Evolutionary conservation across 768 basidiomycete species (phyloP), one percentile per base, ranked within the genome.

Genomic region (Roridomyces roridus): DNA sequence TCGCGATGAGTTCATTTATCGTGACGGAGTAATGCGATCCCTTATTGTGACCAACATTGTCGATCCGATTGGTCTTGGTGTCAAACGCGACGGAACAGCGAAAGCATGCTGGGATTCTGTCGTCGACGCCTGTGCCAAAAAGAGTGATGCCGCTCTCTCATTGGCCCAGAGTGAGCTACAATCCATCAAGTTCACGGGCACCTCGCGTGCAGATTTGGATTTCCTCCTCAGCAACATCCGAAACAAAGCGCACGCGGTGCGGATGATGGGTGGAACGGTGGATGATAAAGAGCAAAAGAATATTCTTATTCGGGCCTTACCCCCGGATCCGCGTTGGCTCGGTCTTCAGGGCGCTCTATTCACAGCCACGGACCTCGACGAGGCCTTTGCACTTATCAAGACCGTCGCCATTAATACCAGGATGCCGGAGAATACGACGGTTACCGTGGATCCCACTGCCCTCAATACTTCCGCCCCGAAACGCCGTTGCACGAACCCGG

Each of bases 61-160:
- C 6, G 55, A 57, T 17, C 48, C 55, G 0, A 57, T 57, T 20
- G 55, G 55, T 1, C 28, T 57, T 4, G 55, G 48, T 9, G 24
- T 57, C 31, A 51, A 57, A 17, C 48, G 48, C 7, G 43, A 50
- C 15, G 55, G 55, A 0, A 56, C 46, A 1, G 55, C 46, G 15
- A 43, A 39, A 23, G 47, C 41, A n/a, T 48, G 46, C 12, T 57
- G 55, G 55, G 35, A 41, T 15, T 57, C 55, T 3, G 41, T 57
- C 15, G 20, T 20, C 1, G 50, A n/a, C n/a, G n/a, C n/a, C n/a
- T n/a, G n/a, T n/a, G n/a, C n/a, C n/a, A n/a, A n/a, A n/a, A n/a
- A n/a, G 26, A 57, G 55, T 15, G 55, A 57, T 14, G 55, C 55
- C 4, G 55, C 55, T 2, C 24, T 57, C 4, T 49, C 55, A 2